phyloP scores from a whole-genome alignment of 306 rosid species.

The Cucumis melo region DNA sequence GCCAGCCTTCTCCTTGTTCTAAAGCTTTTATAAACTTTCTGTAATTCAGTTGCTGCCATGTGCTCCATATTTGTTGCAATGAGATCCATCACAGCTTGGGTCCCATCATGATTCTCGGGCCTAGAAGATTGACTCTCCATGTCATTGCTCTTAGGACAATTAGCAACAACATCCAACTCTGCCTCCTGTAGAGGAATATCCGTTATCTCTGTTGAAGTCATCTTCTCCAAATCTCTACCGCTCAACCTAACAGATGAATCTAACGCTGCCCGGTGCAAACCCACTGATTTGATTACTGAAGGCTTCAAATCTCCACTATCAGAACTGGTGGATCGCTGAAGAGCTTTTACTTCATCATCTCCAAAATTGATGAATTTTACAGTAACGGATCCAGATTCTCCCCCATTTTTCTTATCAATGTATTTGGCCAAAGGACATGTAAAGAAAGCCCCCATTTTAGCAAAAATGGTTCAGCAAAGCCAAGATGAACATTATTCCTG shows the following conservation, averaged over 20 bases:
- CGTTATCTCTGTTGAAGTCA: neutral
- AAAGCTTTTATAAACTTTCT: constrained; percentile 33
- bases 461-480: neutral
- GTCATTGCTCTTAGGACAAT: neutral
- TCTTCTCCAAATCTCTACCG: neutral
- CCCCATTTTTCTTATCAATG: neutral
- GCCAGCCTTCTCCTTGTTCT: constrained; percentile 26
- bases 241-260: too few species aligned
- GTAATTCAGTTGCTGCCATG: constrained; percentile 26
- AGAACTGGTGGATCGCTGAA: constrained; percentile 4
- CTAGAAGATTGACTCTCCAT: neutral
- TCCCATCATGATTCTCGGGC: neutral
- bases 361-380: constrained; percentile 9
- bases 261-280: too few species aligned
- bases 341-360: constrained; percentile 6
- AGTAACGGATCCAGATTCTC: neutral
- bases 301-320: neutral
- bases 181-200: neutral
- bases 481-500: neutral
- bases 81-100: neutral
- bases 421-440: constrained; percentile 4
- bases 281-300: neutral
- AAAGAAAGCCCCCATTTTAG: constrained; percentile 7
- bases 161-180: neutral
- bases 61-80: neutral